Base-by-base conservation (phyloP, 768 basidiomycete genomes). In the Psilocybe azurescens region DNA sequence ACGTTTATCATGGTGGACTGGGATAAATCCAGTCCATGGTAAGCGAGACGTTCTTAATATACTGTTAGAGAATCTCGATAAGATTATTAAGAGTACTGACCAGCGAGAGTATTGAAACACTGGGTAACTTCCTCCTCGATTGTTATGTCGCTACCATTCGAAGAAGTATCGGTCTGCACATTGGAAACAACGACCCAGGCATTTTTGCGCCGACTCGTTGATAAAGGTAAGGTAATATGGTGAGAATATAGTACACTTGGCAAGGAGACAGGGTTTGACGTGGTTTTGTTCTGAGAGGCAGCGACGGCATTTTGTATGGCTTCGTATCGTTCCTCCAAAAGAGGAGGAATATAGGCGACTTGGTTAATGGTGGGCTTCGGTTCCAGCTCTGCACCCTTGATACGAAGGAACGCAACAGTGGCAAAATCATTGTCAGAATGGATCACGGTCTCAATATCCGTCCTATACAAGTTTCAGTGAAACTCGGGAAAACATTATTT, bases 391-490 rank as follows among this genome's bases (percentile, higher is more conserved):
- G 93, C 94, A 6, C 77, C 72, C 69, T 90, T 90, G 60, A 99
- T 84, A 59, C 92, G 86, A 16, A 99, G 77, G 75, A 91, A 98
- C 13, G 97, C 97, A 38, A 99, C 96, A 1, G 93, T 91, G 0
- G 93, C 93, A 70, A 96, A 90, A 70, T 88, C 90, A 61, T 81
- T 91, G 75, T 91, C 89, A 5, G 90, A 88, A 67, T 91, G 90
- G 47, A 92, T 85, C 44, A 96, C 87, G 0, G 84, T 85, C 66
- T 94, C 89, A 0, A 83, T 83, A 49, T 88, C 85, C 36, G 76
- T 80, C 56, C 89, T 94, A 63, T 4, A 16, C 13, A 47, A 58
- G 20, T 39, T 56, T 65, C 28, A 61, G 47, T 63, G 29, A 59
- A 10, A 55, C 9, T 56, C 30, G 52, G 13, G 38, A 9, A 47